These are phyloP conservation scores for Daldinia eschscholtzii DNA, from an alignment of 2,329 filamentous ascomycete genomes.

Conservation along the genomic window DNA sequence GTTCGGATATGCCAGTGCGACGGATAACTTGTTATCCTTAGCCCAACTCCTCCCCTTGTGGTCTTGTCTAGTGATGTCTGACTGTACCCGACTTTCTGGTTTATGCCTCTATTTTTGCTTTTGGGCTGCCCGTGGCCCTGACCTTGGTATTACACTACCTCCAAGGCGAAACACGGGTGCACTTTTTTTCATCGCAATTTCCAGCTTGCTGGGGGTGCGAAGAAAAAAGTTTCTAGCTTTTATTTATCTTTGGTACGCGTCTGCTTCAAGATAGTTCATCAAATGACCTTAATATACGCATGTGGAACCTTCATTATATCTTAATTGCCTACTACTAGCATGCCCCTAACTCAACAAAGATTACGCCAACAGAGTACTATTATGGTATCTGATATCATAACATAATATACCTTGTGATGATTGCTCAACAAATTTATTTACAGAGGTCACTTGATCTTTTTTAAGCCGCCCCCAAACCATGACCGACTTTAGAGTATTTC, in stretches of 20 bases:
- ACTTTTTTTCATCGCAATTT: slow-evolving; percentile 28
- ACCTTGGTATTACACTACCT: slow-evolving; percentile 16
- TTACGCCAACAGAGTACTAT: neutral
- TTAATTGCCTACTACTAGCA: neutral
- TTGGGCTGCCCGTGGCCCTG: slow-evolving; percentile 16
- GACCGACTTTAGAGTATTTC: slow-evolving; percentile 20
- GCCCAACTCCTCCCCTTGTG: slow-evolving; percentile 3
- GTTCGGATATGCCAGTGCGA: slow-evolving; percentile 22
- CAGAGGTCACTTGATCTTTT: neutral
- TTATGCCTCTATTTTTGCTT: slow-evolving; percentile 10
- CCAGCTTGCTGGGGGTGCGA: slow-evolving; percentile 20
- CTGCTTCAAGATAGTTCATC: neutral
- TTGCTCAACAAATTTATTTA: neutral
- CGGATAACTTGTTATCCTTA: neutral
- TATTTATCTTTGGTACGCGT: neutral
- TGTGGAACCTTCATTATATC: too few species aligned
- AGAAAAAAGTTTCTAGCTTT: slow-evolving; percentile 8
- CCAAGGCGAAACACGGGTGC: slow-evolving; percentile 4
- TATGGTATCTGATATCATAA: neutral
- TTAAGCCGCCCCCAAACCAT: too few species aligned
- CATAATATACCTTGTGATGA: neutral
- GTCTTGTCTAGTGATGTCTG: slow-evolving; percentile 5
- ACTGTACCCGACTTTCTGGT: slow-evolving; percentile 9
- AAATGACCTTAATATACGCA: neutral
- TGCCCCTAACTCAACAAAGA: neutral